A percentile compares a stretch with the other conserved stretches of the same genome.
Evolutionary conservation across 495 filamentous ascomycete genomes (phyloP).

Genomic region (Mycothermus thermophilus): DNA sequence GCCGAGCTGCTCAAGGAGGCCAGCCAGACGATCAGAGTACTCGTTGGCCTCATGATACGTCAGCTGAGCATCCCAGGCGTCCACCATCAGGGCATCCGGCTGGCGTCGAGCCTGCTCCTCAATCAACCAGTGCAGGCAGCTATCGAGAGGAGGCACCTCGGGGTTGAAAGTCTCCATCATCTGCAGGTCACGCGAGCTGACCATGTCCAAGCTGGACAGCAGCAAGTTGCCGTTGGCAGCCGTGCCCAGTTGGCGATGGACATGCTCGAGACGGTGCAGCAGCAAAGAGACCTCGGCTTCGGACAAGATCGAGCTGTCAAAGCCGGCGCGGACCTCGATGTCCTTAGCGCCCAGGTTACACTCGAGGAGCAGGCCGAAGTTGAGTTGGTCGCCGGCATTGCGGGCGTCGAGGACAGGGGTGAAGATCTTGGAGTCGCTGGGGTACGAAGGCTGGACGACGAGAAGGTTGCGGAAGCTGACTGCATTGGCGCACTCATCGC

Average conservation of each 20-base stretch:
- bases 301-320: neutral
- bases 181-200: neutral
- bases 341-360: neutral
- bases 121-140: slow-evolving; percentile 38
- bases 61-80: slow-evolving; percentile 44
- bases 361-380: neutral
- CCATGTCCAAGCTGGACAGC: neutral
- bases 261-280: neutral
- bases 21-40: slow-evolving; percentile 23
- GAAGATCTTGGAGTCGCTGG: neutral
- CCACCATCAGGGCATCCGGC: slow-evolving; percentile 16
- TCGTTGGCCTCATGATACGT: slow-evolving; percentile 40
- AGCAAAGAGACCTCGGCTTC: neutral
- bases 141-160: slow-evolving; percentile 3
- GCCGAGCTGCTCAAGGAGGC: slow-evolving; percentile 25
- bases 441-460: neutral
- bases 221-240: neutral
- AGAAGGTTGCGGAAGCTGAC: neutral
- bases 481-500: neutral
- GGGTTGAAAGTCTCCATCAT: neutral
- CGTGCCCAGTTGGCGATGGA: neutral
- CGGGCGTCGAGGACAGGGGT: neutral
- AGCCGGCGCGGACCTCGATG: neutral
- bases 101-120: slow-evolving; percentile 30
- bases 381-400: neutral